Evolutionary conservation across 225 moss, liverwort and hornwort species (phyloP).

Genomic region (Antitrichia curtipendula): DNA sequence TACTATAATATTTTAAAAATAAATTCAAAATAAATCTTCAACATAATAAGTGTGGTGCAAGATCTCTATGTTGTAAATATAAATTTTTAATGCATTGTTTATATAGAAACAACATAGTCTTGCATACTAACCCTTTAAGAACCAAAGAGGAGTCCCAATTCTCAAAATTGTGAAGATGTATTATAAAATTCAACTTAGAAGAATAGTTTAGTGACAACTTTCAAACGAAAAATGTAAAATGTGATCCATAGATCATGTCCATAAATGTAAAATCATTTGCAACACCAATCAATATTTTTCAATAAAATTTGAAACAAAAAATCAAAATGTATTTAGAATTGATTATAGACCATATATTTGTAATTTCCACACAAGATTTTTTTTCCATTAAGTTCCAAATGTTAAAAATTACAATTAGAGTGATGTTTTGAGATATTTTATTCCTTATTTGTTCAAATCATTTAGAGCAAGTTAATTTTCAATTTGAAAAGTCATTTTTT

Average conservation of each 20-base stretch:
- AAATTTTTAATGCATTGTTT: neutral
- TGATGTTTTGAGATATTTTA: neutral
- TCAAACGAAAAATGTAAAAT: neutral
- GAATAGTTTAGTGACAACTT: neutral
- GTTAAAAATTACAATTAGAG: neutral
- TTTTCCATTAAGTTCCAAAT: neutral
- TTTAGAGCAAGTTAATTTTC: neutral
- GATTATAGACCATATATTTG: neutral
- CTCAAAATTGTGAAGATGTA: neutral
- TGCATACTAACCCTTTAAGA: rapidly evolving
- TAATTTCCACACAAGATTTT: rapidly evolving
- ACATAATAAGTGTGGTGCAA: rapidly evolving
- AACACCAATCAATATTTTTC: neutral
- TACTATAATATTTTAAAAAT: neutral
- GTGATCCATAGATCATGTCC: neutral
- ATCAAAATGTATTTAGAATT: neutral
- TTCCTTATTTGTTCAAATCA: rapidly evolving
- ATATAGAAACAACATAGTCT: neutral
- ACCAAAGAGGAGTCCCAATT: rapidly evolving
- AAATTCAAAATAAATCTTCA: neutral
- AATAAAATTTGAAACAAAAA: neutral
- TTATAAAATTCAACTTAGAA: neutral
- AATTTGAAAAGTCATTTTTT: neutral
- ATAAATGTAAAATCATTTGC: rapidly evolving
- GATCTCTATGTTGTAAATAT: neutral